Evolutionary conservation across 2,329 filamentous ascomycete species (phyloP), one percentile per base, ranked within the genome.

Genomic region (Aspergillus caelatus): DNA sequence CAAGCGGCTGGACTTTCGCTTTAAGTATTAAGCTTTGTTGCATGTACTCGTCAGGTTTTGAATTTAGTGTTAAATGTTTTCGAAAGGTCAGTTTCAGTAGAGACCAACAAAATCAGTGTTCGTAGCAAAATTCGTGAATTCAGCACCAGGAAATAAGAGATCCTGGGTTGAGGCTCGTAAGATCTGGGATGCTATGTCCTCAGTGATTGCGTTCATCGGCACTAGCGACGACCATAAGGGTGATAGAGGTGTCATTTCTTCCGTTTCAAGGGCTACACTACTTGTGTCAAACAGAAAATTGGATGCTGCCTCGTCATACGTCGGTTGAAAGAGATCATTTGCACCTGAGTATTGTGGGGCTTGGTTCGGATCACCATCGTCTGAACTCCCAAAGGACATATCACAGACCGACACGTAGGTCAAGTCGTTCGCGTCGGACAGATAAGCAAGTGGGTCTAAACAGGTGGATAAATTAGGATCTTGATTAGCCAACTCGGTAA

Each of bases 1-100:
- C 67, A 82, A 80, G 71, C 76, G 82, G 30, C 64, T 85, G 23
- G 83, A 85, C 67, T 84, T 86, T 68, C 75, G 81, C n/a, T 85
- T 84, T 69, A 79, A 78, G 10, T 83, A 84, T 65, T 82, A 58
- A 62, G 28, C 14, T 11, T 11, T 28, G 26, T 52, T 21, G 23
- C 11, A 28, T 12, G 14, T 36, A 36, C 6, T 36, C 34, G 34
- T 36, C 6, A 16, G 34, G 34, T 7, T 5, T 16, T 36, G n/a
- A 43, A 43, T 43, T 43, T 8, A 21, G 9, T 21, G 19, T 11
- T 4, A 4, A n/a, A 8, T 8, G 23, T 26, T 28, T 16, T 7
- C 1, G 12, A 6, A 6, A 1, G 14, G 6, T 36, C 14, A 19
- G 26, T 4, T 30, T 30, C n/a, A 32, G 16, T 52, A 30, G 14